phyloP scores from a whole-genome alignment of 768 basidiomycete genomes.

The Tephrocybe sp. region DNA sequence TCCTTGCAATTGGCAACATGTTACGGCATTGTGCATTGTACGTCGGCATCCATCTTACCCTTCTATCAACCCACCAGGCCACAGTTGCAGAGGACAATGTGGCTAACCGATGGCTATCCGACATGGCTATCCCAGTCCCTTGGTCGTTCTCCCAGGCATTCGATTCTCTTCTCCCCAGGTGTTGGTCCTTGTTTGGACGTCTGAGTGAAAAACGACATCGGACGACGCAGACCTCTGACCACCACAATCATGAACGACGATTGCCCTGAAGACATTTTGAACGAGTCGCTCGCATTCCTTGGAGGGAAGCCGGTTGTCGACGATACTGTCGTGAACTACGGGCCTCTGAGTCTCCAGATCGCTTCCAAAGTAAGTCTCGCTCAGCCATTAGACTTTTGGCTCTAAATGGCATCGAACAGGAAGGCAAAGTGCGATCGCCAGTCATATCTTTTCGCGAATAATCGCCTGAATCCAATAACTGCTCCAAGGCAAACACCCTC shows the following conservation, averaged over 20 bases:
- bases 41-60: too few relatives aligned
- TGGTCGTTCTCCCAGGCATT: too few relatives aligned
- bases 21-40: too few relatives aligned
- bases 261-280: slow-evolving; percentile 47
- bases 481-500: slow-evolving; percentile 59
- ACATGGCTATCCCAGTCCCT: too few relatives aligned
- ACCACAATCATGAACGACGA: slow-evolving; percentile 8
- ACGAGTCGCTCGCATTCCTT: slow-evolving; percentile 51
- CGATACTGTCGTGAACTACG: slow-evolving; percentile 46
- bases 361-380: slow-evolving; percentile 53
- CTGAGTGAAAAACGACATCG: too few relatives aligned
- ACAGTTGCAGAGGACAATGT: too few relatives aligned
- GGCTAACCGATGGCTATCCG: too few relatives aligned
- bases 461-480: slow-evolving; percentile 9
- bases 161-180: too few relatives aligned
- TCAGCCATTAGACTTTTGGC: slow-evolving; percentile 4
- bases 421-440: slow-evolving; percentile 51
- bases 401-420: slow-evolving; percentile 30
- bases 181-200: neutral
- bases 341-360: slow-evolving; percentile 50
- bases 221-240: too few relatives aligned
- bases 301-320: slow-evolving; percentile 42
- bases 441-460: slow-evolving; percentile 2
- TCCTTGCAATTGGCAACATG: too few relatives aligned
- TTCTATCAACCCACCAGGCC: too few relatives aligned